Percentiles rank a stretch among this genome's conserved stretches.
phyloP scores from a whole-genome alignment of 495 filamentous ascomycete genomes.

The Xylaria nigripes region DNA sequence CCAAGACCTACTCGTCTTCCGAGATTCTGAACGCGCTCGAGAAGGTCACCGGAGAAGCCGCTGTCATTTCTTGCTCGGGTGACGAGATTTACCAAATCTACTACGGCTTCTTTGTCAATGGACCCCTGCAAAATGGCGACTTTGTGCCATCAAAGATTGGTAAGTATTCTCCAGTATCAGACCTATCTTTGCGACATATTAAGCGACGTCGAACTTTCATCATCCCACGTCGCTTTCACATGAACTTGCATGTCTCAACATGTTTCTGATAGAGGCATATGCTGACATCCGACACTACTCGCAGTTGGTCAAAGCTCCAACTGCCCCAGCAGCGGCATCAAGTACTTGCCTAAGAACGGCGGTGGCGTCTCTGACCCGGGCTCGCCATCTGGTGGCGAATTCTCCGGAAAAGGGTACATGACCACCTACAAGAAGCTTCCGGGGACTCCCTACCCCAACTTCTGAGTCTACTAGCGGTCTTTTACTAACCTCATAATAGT shows the following conservation, averaged over 20 bases:
- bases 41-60: conserved; percentile 44
- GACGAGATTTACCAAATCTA: conserved; percentile 59
- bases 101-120: conserved; percentile 70
- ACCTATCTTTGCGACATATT: too few relatives aligned
- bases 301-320: conserved; percentile 51
- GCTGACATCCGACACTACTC: background rate
- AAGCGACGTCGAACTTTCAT: too few relatives aligned
- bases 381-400: conserved; percentile 6
- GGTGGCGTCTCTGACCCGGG: background rate
- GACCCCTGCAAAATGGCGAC: conserved; percentile 57
- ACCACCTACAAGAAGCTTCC: conserved; percentile 15
- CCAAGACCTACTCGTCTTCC: conserved; percentile 51
- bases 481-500: conserved; percentile 26
- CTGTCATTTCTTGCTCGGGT: conserved; percentile 56
- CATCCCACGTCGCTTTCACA: too few relatives aligned
- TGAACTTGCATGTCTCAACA: background rate
- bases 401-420: conserved; percentile 18
- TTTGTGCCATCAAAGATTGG: conserved; percentile 48
- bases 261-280: background rate
- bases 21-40: conserved; percentile 56
- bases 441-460: background rate
- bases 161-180: background rate
- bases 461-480: background rate
- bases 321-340: conserved; percentile 21
- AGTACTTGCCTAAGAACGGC: conserved; percentile 25